Evolutionary conservation across 2,329 filamentous ascomycete genomes (phyloP).

Genomic region (Diaporthe sp.): DNA sequence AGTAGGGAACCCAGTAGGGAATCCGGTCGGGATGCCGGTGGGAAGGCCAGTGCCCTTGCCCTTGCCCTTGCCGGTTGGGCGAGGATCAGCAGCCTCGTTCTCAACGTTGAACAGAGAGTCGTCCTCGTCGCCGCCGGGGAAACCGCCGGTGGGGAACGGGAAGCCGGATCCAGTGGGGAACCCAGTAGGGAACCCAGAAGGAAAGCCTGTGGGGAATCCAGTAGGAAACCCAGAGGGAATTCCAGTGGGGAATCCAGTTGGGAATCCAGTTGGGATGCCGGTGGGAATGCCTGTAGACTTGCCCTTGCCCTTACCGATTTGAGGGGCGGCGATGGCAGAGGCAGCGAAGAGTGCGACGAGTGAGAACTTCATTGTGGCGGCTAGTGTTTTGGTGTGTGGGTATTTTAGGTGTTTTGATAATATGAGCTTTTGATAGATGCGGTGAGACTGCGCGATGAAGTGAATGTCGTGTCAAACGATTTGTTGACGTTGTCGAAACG

Average conservation of each 20-base stretch:
- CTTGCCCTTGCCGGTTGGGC: constrained; percentile 19
- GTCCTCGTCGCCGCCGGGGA: constrained; percentile 5
- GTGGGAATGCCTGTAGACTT: neutral
- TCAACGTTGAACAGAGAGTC: neutral
- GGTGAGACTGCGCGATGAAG: constrained; percentile 10
- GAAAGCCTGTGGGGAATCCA: neutral
- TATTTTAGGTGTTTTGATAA: neutral
- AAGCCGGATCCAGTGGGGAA: constrained; percentile 4
- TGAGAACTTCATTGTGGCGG: constrained; percentile 32
- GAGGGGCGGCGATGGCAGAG: constrained; percentile 29
- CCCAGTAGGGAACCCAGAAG: neutral
- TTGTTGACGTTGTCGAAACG: constrained; percentile 33
- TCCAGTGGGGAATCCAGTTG: neutral
- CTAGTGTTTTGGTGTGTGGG: neutral
- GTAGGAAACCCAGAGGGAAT: neutral
- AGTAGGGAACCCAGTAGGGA: neutral
- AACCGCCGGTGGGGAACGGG: constrained; percentile 13
- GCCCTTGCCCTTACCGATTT: constrained; percentile 2
- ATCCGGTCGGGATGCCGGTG: neutral
- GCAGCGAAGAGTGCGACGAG: constrained; percentile 29
- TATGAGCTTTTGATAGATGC: neutral
- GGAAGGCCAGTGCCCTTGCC: neutral
- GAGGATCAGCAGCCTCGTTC: neutral
- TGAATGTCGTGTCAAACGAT: constrained; percentile 33
- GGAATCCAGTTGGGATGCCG: neutral